Evolutionary conservation across 2,329 filamentous ascomycete genomes (phyloP), one percentile per base, ranked within the genome.

Genomic region (Claviceps sp.): DNA sequence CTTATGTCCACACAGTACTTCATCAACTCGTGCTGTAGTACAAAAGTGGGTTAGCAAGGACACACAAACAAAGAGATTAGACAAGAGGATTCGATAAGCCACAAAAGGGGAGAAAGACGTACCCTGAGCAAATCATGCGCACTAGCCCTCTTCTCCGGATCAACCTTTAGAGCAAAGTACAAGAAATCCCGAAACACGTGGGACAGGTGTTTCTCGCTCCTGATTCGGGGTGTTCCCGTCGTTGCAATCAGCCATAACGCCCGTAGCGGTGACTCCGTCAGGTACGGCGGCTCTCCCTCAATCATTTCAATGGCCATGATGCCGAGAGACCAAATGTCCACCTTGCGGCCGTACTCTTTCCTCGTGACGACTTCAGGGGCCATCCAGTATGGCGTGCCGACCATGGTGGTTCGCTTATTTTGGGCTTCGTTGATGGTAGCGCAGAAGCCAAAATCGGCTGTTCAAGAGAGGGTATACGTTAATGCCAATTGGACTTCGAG

Each of bases 261-360:
- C 55, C 91, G 83, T 24, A 98, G 76, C 5, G 93, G 93, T 40
- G 89, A 94, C 67, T 98, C 93, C 41, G 90, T 97, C 54, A 98
- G 76, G 65, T 97, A 98, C 24, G 93, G 93, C 13, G 93, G 93
- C 67, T 97, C 93, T 65, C 91, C 93, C 71, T 97, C 93, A 58
- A 98, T 95, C 93, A 98, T 98, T 70, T 98, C 93, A 62, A 98
- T 97, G 7, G 93, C 89, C 93, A 98, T 97, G 71, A 98, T 98
- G 54, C 93, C 93, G 45, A 98, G 74, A 54, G 88, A 95, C 93
- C 93, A 98, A 60, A 98, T 96, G 64, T 98, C 93, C 51, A 98
- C 91, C 70, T 97, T 98, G 56, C 91, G 85, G 58, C 93, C 93
- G 69, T 98, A 98, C 70, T 97, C 93, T 68, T 97, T 97, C 43